Evolutionary conservation across 257 asterid genomes (phyloP).

Genomic region (Buddleja alternifolia): DNA sequence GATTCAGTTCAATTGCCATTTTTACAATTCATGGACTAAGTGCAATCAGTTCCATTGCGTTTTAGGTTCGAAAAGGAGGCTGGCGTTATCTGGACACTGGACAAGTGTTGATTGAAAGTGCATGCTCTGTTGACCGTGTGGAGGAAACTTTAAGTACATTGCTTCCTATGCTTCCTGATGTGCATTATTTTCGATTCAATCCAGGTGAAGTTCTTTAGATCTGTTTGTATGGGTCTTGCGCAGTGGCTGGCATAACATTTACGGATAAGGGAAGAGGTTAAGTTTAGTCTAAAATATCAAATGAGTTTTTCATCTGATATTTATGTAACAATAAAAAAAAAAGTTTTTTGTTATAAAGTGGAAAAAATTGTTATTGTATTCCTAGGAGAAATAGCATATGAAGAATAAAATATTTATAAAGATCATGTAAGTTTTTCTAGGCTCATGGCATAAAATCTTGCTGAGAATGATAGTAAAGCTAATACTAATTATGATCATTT

Average conservation of each 20-base stretch:
- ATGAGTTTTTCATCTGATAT: too few species aligned
- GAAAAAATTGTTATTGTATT: not conserved
- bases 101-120: conserved; percentile 96
- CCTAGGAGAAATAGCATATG: not conserved
- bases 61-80: conserved; percentile 91
- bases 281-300: not conserved
- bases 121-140: conserved; percentile 98
- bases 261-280: not conserved
- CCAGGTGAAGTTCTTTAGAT: conserved; percentile 66
- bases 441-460: conserved; percentile 2
- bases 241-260: not conserved
- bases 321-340: not conserved
- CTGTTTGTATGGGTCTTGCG: conserved; percentile 18
- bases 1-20: conserved; percentile 21
- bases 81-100: conserved; percentile 99
- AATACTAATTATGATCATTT: too few species aligned
- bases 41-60: conserved; percentile 27
- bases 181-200: conserved; percentile 89
- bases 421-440: conserved; percentile 1
- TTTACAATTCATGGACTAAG: conserved; percentile 12
- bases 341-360: not conserved
- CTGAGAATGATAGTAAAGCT: not conserved
- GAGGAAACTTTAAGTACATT: conserved; percentile 93
- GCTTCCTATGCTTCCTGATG: conserved; percentile 96
- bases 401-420: not conserved